Evolutionary conservation across 2,329 filamentous ascomycete genomes (phyloP), one percentile per base, ranked within the genome.

Genomic region (Colletotrichum costaricense): DNA sequence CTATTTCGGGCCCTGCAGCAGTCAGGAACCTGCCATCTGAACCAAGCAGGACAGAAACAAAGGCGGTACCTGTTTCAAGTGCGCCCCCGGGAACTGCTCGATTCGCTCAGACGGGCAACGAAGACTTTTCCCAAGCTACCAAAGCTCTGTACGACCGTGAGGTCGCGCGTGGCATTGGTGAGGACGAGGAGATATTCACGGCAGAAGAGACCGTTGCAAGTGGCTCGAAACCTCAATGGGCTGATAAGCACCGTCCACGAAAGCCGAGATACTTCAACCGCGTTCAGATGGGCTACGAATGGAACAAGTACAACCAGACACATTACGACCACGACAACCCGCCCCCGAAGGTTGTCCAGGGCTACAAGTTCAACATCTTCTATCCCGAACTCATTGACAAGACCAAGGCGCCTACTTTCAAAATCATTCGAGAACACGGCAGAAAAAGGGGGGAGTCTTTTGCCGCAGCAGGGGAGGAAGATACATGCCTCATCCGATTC

Each of bases 281-380:
- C 54, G 95, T 98, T 59, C 95, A 98, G 83, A 98, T 98, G 94
- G 97, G 97, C 66, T 99, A 98, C 82, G 97, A 99, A 83, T 99
- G 97, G 97, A 99, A 99, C 87, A 99, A 99, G 84, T 99, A 99
- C 88, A 99, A 99, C 80, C 97, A 99, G 84, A 99, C 97, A 14
- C 97, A 99, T 84, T 99, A 99, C 85, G 97, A 98, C 82, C 95
- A 98, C 82, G 96, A 98, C 81, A 98, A 98, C 79, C 97, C 97
- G 2, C 97, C 97, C 1, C 97, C 97, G 30, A 98, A 98, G 84
- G 96, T 99, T 7, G 97, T 99, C 12, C 97, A 99, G 82, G 97
- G 97, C 69, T 99, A 99, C 88, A 98, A 97, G 82, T 99, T 99
- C 88, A 98, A 99, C 85, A 96, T 99, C 64, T 99, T 99, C 84